These are phyloP conservation scores for Neocallimastix lanati DNA, from an alignment of 192 early-diverging fungal species.

Conservation along the genomic window DNA sequence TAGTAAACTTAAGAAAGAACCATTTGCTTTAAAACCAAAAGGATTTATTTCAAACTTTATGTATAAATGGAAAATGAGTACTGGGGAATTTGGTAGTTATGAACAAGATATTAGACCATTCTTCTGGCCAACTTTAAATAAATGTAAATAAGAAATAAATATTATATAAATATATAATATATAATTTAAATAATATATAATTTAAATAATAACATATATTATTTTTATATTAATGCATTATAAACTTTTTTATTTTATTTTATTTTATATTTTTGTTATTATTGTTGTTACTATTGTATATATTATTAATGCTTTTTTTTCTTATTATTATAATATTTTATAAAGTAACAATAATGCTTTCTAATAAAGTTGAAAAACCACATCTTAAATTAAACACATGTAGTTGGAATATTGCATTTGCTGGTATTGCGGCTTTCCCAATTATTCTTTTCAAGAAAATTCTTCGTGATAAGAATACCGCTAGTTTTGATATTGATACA, in stretches of 20 bases:
- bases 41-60: background rate
- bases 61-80: background rate
- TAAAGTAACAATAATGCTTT: background rate
- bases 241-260: no score
- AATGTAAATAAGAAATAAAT: background rate
- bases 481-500: background rate
- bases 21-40: background rate
- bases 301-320: no score
- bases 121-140: background rate
- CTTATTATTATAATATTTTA: no score
- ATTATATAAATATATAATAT: background rate
- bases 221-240: no score
- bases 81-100: background rate
- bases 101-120: background rate
- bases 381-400: background rate
- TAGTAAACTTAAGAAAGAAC: background rate
- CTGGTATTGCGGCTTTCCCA: background rate
- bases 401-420: background rate
- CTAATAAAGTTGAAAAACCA: background rate
- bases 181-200: no score
- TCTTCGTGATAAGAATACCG: background rate
- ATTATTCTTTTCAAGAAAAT: background rate
- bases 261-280: no score
- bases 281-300: no score
- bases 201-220: no score